Evolutionary conservation across 257 asterid species (phyloP), one percentile per base, ranked within the genome.

Genomic region (Euphrasia confusa): DNA sequence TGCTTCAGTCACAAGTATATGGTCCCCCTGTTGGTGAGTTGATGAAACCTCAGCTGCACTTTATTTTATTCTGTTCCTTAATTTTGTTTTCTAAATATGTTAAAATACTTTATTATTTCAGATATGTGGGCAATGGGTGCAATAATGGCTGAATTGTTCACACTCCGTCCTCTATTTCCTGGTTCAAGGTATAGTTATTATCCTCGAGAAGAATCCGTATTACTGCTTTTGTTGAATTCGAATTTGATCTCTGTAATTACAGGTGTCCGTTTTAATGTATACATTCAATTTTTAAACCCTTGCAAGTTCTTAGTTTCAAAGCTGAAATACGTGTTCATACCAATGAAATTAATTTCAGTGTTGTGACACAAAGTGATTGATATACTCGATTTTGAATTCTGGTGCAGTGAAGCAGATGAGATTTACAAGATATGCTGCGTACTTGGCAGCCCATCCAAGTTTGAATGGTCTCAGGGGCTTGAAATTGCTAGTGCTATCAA

Each of bases 121-220:
- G 95, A 86, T 75, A 83, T 86, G 91, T 86, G 95, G 95, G 95
- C 95, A 1, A 78, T 86, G 89, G 95, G 95, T 48, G 95, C 91
- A 44, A 83, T 86, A 56, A 81, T 86, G 85, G 91, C 95, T 40
- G 95, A 86, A 70, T 63, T 83, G 60, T 74, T 81, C 56, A 74
- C 86, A 39, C 83, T 82, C 37, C 81, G 87, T 58, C 87, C 89
- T 62, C 69, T 85, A 53, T 85, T 85, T 72, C 94, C 94, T 2
- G 94, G 94, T 30, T 68, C 81, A 47, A 82, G 86, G 89, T 82
- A 82, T 45, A 27, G 50, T 39, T 10, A 27, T 64, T 66, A 42
- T 28, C 66, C 40, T 47, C 30, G 61, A 53, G 58, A 21, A 61
- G 60, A n/a, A 24, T 17, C 10, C 15, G 55, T 54, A 4, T 45